Base-by-base conservation (phyloP, 1,284 basidiomycete species). In the Puccinia sorghi region DNA sequence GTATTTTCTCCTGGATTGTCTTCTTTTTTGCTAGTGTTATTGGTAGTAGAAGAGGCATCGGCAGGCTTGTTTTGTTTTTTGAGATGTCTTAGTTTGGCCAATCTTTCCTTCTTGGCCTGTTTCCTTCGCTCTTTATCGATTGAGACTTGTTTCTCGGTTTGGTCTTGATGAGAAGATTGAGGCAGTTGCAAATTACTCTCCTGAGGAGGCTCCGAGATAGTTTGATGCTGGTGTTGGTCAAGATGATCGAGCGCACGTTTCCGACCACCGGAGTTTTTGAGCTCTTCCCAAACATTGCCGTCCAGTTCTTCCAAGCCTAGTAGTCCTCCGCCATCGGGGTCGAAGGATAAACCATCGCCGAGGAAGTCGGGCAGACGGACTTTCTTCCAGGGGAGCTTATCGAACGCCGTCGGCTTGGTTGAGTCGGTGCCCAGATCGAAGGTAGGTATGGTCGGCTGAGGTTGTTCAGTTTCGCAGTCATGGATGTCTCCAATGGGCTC, bases 261-360 rank as follows among this genome's bases (percentile, higher is more conserved):
- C 17, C 43, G 46, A 41, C 67, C 59, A n/a, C n/a, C n/a, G 22
- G 59, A 72, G 52, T 79, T 27, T 25, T 56, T 71, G 27, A 71
- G 37, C 22, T 52, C 50, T 41, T 79, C 52, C 77, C 77, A 79
- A 66, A 72, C 77, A 8, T 70, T 57, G 9, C 77, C 77, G 54
- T 79, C 77, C 11, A 79, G 48, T 79, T 79, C 77, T 57, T 79
- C 77, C 25, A 79, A 67, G 17, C 70, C 77, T 12, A 79, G 39
- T 41, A 79, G 46, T 48, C 77, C 77, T 25, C 69, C 66, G 15
- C 76, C 77, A 72, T 79, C 77, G 12, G 70, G 66, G 25, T 79
- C 77, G 59, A 79, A 79, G 17, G 70, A 22, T n/a, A 72, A 48
- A 27, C 70, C 70, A 67, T 79, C 77, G 5, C 59, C 63, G 7